Conservation (phyloP, 768 basidiomycete species). For the Kwoniella pini region DNA sequence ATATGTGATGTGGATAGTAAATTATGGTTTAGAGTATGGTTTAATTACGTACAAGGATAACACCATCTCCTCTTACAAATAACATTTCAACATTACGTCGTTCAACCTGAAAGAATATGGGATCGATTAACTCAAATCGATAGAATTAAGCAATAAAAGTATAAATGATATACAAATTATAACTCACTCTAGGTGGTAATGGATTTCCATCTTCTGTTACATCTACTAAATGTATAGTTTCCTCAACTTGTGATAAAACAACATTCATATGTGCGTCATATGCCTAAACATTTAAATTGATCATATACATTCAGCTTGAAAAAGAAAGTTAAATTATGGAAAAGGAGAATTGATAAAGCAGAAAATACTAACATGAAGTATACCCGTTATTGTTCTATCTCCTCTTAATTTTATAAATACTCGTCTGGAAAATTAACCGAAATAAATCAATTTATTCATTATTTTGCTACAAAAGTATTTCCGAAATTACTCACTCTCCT, state of each 20-base stretch:
- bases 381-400: slow-evolving; percentile 85
- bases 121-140: no score
- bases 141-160: background rate
- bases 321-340: no score
- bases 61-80: slow-evolving; percentile 95
- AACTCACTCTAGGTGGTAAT: slow-evolving; percentile 56
- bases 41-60: slow-evolving; percentile 70
- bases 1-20: background rate
- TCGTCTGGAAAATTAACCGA: slow-evolving; percentile 57
- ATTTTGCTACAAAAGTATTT: background rate
- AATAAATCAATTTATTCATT: background rate
- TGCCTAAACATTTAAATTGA: no score
- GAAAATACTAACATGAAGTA: slow-evolving; percentile 73
- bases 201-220: slow-evolving; percentile 64
- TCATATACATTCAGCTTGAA: no score
- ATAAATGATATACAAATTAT: no score
- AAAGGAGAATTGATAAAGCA: background rate
- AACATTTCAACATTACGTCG: slow-evolving; percentile 91
- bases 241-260: slow-evolving; percentile 95
- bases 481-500: slow-evolving; percentile 66
- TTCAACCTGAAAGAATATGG: slow-evolving; percentile 32
- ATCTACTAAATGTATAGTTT: slow-evolving; percentile 96
- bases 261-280: slow-evolving; percentile 99
- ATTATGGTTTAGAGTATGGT: background rate
- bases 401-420: slow-evolving; percentile 97